These are phyloP conservation scores for Arxiozyma slooffiae DNA, from an alignment of 1,139 yeast genomes.

Conservation along the genomic window DNA sequence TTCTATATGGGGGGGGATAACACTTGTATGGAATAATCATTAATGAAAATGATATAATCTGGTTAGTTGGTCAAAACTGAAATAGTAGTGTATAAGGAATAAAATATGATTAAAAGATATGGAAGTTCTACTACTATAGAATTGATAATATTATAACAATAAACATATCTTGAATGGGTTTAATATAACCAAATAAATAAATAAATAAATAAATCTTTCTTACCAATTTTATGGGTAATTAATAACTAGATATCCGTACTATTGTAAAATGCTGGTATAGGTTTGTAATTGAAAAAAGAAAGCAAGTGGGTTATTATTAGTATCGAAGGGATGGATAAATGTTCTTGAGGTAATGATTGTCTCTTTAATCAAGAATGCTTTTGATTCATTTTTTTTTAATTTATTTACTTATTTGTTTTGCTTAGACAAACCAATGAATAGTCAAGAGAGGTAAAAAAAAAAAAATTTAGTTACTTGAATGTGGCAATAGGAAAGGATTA, in stretches of 20 bases:
- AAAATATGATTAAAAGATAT: too few relatives aligned
- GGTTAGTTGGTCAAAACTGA: background rate
- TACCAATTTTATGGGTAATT: too few relatives aligned
- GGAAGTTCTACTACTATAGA: too few relatives aligned
- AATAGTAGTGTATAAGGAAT: background rate
- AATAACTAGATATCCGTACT: too few relatives aligned
- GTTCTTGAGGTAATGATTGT: conserved; percentile 5
- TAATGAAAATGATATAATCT: too few relatives aligned
- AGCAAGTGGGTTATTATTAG: background rate
- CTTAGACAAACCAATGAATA: background rate
- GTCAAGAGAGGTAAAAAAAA: conserved; percentile 2
- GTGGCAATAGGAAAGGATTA: conserved; percentile 32
- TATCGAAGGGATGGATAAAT: conserved; percentile 2
- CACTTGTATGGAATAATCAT: too few relatives aligned
- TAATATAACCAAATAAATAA: background rate
- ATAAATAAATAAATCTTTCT: too few relatives aligned
- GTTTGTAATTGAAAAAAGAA: too few relatives aligned
- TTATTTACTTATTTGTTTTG: too few relatives aligned
- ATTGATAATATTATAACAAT: too few relatives aligned
- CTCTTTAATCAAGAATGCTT: conserved; percentile 6
- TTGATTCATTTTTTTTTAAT: conserved; percentile 10
- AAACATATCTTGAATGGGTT: background rate
- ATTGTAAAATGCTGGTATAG: too few relatives aligned
- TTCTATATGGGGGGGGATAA: too few relatives aligned
- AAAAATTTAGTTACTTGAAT: conserved; percentile 1